phyloP scores from a whole-genome alignment of 192 early-diverging fungal genomes.

The Coemansia sp. region DNA sequence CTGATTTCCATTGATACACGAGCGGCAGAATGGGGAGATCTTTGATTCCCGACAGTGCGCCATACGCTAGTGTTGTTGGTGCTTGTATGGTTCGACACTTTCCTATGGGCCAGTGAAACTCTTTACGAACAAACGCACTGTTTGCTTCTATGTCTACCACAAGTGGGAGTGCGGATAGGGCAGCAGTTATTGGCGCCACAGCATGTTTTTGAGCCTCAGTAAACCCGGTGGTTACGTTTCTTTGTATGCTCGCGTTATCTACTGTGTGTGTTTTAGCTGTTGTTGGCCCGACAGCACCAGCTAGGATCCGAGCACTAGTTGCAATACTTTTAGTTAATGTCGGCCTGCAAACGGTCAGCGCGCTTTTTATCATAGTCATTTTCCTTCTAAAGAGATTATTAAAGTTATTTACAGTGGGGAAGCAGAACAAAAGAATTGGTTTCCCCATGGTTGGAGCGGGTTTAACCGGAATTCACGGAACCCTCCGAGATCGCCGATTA shows the following conservation, averaged over 20 bases:
- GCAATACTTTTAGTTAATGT: neutral
- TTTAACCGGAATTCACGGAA: neutral
- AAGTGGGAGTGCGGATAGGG: conserved; percentile 8
- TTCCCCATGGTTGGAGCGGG: neutral
- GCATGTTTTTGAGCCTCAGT: neutral
- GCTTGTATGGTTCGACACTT: conserved; percentile 19
- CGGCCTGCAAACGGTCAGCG: neutral
- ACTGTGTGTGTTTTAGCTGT: neutral
- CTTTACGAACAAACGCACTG: conserved; percentile 19
- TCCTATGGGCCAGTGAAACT: conserved; percentile 36
- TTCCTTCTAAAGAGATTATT: neutral
- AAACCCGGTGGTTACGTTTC: neutral
- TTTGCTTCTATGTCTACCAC: conserved; percentile 10
- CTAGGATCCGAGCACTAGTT: neutral
- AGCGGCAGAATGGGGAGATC: conserved; percentile 23
- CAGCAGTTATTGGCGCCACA: neutral
- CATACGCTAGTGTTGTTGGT: conserved; percentile 25
- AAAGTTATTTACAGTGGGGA: neutral
- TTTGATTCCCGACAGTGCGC: conserved; percentile 13
- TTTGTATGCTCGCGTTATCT: conserved; percentile 1
- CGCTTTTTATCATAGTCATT: neutral
- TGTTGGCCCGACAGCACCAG: neutral
- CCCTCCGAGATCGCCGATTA: neutral
- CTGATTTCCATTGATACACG: conserved; percentile 26
- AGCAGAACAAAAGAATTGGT: neutral